Conservation (phyloP, 495 filamentous ascomycete genomes). For the Cairneyella variabilis region DNA sequence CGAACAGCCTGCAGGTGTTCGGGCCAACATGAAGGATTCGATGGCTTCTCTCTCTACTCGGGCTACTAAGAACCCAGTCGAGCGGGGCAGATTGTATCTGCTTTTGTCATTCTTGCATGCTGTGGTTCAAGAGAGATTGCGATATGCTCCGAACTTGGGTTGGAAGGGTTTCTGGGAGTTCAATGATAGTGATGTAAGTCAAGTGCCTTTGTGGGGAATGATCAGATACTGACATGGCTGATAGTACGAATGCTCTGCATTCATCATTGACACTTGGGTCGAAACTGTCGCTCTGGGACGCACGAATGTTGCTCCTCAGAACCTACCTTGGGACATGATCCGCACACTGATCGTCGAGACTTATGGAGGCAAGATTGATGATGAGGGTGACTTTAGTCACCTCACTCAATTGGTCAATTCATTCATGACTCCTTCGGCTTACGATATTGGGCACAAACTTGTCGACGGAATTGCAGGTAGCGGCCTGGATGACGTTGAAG, state of each 20-base stretch:
- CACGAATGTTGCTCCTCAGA: conserved; percentile 86
- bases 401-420: conserved; percentile 67
- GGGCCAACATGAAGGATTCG: conserved; percentile 98
- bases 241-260: conserved; percentile 94
- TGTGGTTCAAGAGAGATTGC: conserved; percentile 90
- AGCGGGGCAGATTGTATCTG: conserved; percentile 87
- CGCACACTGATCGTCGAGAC: conserved; percentile 87
- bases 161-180: conserved; percentile 99
- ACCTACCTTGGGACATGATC: conserved; percentile 97
- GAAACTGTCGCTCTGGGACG: conserved; percentile 75
- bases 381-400: conserved; percentile 76
- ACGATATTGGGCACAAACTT: conserved; percentile 86
- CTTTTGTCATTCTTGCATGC: conserved; percentile 93
- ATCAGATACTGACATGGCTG: conserved; percentile 31
- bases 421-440: conserved; percentile 81
- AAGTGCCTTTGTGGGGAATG: neutral
- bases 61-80: conserved; percentile 77
- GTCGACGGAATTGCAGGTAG: conserved; percentile 54
- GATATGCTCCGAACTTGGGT: conserved; percentile 90
- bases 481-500: conserved; percentile 34
- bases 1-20: conserved; percentile 93
- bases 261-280: conserved; percentile 95
- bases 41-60: conserved; percentile 77
- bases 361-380: conserved; percentile 97
- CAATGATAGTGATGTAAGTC: conserved; percentile 96